These are phyloP conservation scores for Jaenimonas drosophilae DNA, from an alignment of 208 protist species.

Conservation along the genomic window DNA sequence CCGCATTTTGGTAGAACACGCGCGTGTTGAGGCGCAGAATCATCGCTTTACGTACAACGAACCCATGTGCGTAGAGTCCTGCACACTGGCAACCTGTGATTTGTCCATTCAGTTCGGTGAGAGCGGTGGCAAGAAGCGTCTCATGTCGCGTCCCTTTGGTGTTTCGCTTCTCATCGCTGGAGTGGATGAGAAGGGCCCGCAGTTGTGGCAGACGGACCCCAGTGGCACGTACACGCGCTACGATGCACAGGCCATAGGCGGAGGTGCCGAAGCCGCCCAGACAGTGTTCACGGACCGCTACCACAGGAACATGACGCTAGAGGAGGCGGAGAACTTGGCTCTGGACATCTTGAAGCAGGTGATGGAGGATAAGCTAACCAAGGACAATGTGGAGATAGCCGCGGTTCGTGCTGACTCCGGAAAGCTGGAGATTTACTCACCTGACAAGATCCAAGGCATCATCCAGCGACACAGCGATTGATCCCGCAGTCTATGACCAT, in stretches of 20 bases:
- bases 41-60: conserved; percentile 99
- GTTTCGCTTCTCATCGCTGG: conserved; percentile 98
- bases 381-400: conserved; percentile 96
- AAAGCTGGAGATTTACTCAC: conserved; percentile 87
- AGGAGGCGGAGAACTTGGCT: conserved; percentile 94
- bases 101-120: conserved; percentile 97
- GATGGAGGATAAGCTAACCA: conserved; percentile 98
- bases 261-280: conserved; percentile 97
- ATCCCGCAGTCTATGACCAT: background rate
- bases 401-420: conserved; percentile 64
- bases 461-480: conserved; percentile 58
- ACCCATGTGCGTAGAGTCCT: conserved; percentile 95
- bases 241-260: conserved; percentile 98
- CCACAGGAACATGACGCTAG: conserved; percentile 94
- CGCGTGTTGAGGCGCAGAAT: conserved; percentile 98
- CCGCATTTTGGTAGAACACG: conserved; percentile 97
- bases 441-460: conserved; percentile 84
- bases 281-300: conserved; percentile 96
- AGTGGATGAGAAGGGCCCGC: conserved; percentile 95
- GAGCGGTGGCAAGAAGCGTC: conserved; percentile 74
- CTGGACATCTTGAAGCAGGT: conserved; percentile 97
- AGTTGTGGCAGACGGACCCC: conserved; percentile 97
- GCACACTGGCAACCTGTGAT: conserved; percentile 97
- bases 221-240: conserved; percentile 96
- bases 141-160: conserved; percentile 97